Evolutionary conservation across 768 basidiomycete species (phyloP).

Genomic region (Dacryopinax spathularia): DNA sequence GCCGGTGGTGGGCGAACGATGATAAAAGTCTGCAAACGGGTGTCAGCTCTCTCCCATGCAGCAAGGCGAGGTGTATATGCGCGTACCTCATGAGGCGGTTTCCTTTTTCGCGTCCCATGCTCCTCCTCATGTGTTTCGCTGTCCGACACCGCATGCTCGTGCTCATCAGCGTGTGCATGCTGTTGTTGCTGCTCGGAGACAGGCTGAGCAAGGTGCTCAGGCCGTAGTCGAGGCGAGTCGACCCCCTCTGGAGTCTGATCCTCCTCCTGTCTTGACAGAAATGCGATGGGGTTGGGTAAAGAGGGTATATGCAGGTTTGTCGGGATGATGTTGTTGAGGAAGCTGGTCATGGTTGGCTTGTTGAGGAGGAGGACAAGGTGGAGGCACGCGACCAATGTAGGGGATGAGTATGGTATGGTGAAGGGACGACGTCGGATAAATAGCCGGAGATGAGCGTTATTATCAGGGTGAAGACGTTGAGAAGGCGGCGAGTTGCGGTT

Average conservation of each 20-base stretch:
- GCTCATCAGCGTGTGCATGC: neutral
- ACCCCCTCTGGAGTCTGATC: neutral
- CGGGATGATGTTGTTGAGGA: neutral
- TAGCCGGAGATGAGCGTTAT: no score
- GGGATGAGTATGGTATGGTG: neutral
- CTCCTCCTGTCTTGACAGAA: neutral
- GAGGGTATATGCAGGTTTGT: neutral
- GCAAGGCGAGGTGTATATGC: no score
- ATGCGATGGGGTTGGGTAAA: neutral
- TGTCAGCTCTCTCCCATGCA: no score
- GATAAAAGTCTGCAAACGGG: conserved; percentile 56
- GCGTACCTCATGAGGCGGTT: neutral
- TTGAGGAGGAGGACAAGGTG: neutral
- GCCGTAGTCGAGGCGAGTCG: neutral
- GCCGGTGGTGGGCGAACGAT: conserved; percentile 83
- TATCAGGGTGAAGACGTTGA: neutral
- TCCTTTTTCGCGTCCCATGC: neutral
- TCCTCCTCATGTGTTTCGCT: neutral
- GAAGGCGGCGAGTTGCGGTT: no score
- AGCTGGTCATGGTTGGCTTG: neutral
- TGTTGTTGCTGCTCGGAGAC: neutral
- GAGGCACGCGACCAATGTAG: neutral
- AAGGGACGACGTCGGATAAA: no score
- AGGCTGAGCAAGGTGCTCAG: neutral
- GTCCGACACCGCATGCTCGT: neutral